These are phyloP conservation scores for Ceriops zippeliana DNA, from an alignment of 345 rosid genomes.

Conservation along the genomic window DNA sequence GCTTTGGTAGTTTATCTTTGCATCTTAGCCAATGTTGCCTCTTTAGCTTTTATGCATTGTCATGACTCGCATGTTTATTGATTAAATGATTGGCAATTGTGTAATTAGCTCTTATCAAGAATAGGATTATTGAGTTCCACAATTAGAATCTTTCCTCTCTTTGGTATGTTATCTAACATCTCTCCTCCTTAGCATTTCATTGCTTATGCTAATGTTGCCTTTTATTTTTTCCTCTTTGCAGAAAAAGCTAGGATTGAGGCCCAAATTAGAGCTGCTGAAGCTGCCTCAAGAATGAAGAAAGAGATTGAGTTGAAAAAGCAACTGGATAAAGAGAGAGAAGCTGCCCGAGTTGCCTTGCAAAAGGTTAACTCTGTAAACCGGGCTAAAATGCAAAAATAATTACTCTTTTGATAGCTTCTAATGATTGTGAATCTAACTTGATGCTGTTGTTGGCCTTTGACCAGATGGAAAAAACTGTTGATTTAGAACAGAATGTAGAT, in stretches of 20 bases:
- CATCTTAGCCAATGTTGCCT: too few species aligned
- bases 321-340: slow-evolving; percentile 60
- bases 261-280: slow-evolving; percentile 60
- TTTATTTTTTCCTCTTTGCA: slow-evolving; percentile 21
- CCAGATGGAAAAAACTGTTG: slow-evolving; percentile 57
- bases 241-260: slow-evolving; percentile 74
- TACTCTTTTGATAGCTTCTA: background rate
- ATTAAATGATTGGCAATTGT: too few species aligned
- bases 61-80: too few species aligned
- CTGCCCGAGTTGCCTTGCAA: slow-evolving; percentile 56
- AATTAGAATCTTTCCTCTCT: too few species aligned
- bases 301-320: slow-evolving; percentile 51
- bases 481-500: slow-evolving; percentile 40
- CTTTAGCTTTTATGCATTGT: too few species aligned
- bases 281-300: slow-evolving; percentile 45
- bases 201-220: background rate
- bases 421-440: background rate
- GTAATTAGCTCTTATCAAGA: too few species aligned
- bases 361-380: slow-evolving; percentile 36
- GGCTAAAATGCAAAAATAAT: background rate
- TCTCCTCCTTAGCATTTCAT: background rate
- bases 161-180: background rate
- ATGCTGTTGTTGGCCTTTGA: background rate
- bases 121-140: too few species aligned
- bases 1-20: too few species aligned